These are phyloP conservation scores for Kalmusia sp. DNA, from an alignment of 2,329 filamentous ascomycete genomes.

Conservation along the genomic window DNA sequence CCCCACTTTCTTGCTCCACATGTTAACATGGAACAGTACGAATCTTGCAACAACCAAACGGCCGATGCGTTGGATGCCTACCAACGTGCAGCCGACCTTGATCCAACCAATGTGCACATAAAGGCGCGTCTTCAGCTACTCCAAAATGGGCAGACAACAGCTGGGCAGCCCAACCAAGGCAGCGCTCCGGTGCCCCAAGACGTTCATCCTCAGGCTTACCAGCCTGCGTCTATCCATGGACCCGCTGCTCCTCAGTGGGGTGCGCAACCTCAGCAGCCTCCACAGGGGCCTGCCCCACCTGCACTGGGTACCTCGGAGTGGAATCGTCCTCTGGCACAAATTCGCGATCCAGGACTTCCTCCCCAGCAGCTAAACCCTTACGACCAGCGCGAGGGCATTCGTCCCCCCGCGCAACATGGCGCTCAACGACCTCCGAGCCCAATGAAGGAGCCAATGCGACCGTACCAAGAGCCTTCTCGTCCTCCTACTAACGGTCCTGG, in stretches of 20 bases:
- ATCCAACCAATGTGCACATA: conserved; percentile 92
- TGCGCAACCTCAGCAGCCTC: conserved; percentile 69
- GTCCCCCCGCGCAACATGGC: conserved; percentile 68
- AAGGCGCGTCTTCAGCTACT: conserved; percentile 91
- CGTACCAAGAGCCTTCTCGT: conserved; percentile 71
- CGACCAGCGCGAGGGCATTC: conserved; percentile 76
- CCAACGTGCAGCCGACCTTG: conserved; percentile 90
- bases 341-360: conserved; percentile 68
- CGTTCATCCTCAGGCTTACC: conserved; percentile 93
- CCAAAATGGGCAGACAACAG: conserved; percentile 75
- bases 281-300: conserved; percentile 69
- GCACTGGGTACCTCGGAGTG: conserved; percentile 62
- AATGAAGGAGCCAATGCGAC: conserved; percentile 72
- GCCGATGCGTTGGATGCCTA: conserved; percentile 96
- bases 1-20: not conserved
- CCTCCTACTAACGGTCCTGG: conserved; percentile 53
- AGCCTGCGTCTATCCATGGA: conserved; percentile 79
- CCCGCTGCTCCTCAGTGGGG: conserved; percentile 91
- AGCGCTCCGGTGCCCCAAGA: conserved; percentile 91
- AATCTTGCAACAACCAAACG: conserved; percentile 99
- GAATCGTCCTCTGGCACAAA: conserved; percentile 73
- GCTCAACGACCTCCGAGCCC: conserved; percentile 78
- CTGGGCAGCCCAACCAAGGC: conserved; percentile 73
- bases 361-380: conserved; percentile 82
- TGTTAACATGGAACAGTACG: conserved; percentile 68